These are phyloP conservation scores for Hymenoscyphus infarciens DNA, from an alignment of 2,329 filamentous ascomycete genomes.

Conservation along the genomic window DNA sequence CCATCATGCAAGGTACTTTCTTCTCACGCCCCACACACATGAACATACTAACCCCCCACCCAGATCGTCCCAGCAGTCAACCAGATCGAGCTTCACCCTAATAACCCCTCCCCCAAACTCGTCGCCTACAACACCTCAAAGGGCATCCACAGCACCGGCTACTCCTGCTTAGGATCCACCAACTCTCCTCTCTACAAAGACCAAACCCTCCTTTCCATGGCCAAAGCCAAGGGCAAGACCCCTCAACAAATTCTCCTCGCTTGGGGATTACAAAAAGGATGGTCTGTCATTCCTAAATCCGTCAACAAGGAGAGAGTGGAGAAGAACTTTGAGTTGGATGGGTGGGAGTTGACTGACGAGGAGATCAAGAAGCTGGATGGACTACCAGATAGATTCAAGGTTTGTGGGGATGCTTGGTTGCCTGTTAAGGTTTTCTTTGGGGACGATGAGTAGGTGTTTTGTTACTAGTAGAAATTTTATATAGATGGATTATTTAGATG, in stretches of 20 bases:
- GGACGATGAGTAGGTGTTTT: constrained; percentile 63
- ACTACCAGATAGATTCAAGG: constrained; percentile 65
- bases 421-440: constrained; percentile 80
- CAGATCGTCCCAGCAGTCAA: constrained; percentile 65
- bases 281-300: constrained; percentile 82
- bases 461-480: not conserved
- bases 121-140: constrained; percentile 68
- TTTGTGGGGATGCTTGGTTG: constrained; percentile 71
- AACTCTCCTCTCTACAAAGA: constrained; percentile 69
- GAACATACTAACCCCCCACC: not conserved
- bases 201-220: constrained; percentile 57
- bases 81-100: constrained; percentile 79
- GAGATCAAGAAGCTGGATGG: constrained; percentile 61
- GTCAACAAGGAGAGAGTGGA: constrained; percentile 71
- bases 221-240: constrained; percentile 63
- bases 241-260: constrained; percentile 72
- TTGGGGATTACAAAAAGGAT: constrained; percentile 79
- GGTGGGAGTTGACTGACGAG: constrained; percentile 68
- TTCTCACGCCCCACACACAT: not conserved
- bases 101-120: constrained; percentile 77
- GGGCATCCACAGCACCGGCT: constrained; percentile 71
- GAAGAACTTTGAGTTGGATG: constrained; percentile 71
- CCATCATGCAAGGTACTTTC: constrained; percentile 53
- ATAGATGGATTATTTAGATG: not conserved
- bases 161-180: constrained; percentile 70